Percentiles rank a stretch among this genome's conserved stretches.
Conservation (phyloP, 305 asterid genomes). For the Galium porrigens region DNA sequence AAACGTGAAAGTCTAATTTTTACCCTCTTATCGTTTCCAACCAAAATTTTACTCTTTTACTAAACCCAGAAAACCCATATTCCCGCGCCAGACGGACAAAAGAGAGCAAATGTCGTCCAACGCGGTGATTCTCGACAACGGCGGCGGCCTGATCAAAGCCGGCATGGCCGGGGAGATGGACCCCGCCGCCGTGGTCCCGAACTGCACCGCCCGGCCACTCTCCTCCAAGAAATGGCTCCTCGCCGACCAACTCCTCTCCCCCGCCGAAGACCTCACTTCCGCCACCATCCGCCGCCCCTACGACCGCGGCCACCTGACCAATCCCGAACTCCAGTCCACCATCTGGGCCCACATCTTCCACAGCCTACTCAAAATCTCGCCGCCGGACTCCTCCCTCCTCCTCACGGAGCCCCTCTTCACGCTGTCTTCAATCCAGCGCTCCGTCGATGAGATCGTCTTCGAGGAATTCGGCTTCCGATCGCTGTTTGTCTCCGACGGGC, state of each 20-base stretch:
- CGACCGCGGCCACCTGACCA: conserved; percentile 81
- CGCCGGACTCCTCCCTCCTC: conserved; percentile 53
- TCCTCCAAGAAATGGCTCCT: conserved; percentile 79
- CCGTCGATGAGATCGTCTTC: conserved; percentile 65
- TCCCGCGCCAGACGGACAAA: neutral
- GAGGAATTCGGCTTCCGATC: conserved; percentile 68
- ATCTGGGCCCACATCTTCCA: conserved; percentile 69
- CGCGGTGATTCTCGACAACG: conserved; percentile 84
- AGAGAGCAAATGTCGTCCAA: conserved; percentile 26
- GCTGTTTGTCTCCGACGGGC: conserved; percentile 60
- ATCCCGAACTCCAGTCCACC: conserved; percentile 81
- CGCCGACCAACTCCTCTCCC: conserved; percentile 76
- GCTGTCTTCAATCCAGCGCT: conserved; percentile 61
- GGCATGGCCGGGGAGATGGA: conserved; percentile 83
- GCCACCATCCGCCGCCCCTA: conserved; percentile 89
- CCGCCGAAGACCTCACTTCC: conserved; percentile 80
- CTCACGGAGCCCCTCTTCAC: conserved; percentile 81
- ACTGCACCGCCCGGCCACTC: conserved; percentile 69
- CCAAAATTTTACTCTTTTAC: neutral
- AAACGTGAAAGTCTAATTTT: too few species aligned
- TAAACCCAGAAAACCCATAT: neutral
- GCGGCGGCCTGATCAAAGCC: conserved; percentile 76
- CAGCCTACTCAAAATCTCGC: conserved; percentile 50
- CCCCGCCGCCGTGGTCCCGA: conserved; percentile 66
- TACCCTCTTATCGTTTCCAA: neutral